Evolutionary conservation across 2,329 filamentous ascomycete genomes (phyloP).

Genomic region (Penicillium occitanis): DNA sequence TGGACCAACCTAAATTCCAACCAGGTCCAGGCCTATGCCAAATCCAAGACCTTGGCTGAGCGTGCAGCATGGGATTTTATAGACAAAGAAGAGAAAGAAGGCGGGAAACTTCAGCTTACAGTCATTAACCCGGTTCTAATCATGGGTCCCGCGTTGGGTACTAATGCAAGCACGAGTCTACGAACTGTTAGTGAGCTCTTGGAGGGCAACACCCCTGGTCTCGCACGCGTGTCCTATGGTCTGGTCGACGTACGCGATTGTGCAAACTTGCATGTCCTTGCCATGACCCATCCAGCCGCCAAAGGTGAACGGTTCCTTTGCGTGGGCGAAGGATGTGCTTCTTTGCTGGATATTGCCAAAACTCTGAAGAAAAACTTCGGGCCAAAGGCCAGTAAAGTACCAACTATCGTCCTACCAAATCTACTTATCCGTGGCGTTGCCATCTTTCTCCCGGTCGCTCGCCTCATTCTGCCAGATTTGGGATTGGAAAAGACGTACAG

Average conservation of each 20-base stretch:
- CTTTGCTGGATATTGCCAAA: conserved; percentile 12
- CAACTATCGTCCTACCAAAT: conserved; percentile 2
- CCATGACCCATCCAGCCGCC: conserved; percentile 10
- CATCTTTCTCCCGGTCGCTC: conserved; percentile 14
- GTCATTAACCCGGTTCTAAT: conserved; percentile 33
- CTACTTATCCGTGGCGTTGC: conserved; percentile 2
- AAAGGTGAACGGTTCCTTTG: conserved; percentile 16
- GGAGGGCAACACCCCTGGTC: conserved; percentile 32
- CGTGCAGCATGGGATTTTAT: conserved; percentile 37
- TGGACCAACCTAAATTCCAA: conserved; percentile 30
- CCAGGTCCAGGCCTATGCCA: conserved; percentile 29
- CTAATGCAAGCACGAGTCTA: conserved; percentile 27
- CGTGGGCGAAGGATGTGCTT: conserved; percentile 9
- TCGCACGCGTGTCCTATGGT: conserved; percentile 25
- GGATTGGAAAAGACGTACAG: neutral
- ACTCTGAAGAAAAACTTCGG: conserved; percentile 11
- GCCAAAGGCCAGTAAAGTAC: conserved; percentile 8
- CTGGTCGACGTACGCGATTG: conserved; percentile 17
- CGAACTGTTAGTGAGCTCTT: conserved; percentile 30
- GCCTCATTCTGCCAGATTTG: conserved; percentile 6
- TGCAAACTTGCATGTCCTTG: conserved; percentile 11
- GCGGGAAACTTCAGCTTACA: conserved; percentile 29
- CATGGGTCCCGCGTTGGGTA: conserved; percentile 33
- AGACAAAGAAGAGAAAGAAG: conserved; percentile 30
- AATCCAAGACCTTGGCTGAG: conserved; percentile 39